Evolutionary conservation across 2,329 filamentous ascomycete species (phyloP), one percentile per base, ranked within the genome.

Genomic region (Aspergillus candidus): DNA sequence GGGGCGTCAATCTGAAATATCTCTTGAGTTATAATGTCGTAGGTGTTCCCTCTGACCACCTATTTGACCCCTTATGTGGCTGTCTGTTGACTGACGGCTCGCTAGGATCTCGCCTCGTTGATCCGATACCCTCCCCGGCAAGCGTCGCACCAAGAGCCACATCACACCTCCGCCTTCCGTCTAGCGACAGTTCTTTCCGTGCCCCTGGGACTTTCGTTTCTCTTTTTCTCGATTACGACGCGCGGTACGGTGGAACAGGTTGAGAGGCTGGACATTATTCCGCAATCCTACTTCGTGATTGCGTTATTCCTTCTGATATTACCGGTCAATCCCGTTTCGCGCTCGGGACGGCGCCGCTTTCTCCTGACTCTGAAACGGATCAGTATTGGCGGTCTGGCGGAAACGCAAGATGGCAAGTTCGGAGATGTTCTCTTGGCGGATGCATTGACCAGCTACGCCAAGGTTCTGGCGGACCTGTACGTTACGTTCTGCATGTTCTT

Each of bases 401-500:
- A 91, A 66, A 74, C 86, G 1, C 80, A 86, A 55, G 86, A 96
- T 66, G 89, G 91, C 43, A 95, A 94, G 62, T 97, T 97, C 59
- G 91, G 88, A 44, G 93, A 98, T 62, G 85, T 97, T 41, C 71
- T 98, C 46, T 79, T 98, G 13, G 90, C 93, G 30, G 93, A 98
- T 76, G 91, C 89, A 43, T 71, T 97, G 56, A 98, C 93, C 34
- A 94, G 87, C 59, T 98, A 97, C 65, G 84, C 91, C 49, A 95
- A 94, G 66, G 86, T 96, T 27, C 75, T 94, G 22, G 91, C 84
- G 17, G 93, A 98, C 65, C 71, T 96, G 11, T 96, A 89, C 63
- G 85, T 97, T 43, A 83, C 83, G 38, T 69, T 89, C 22, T 97
- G 89, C 79, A 95, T 96, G 91, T 90, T 94, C 66, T 79, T 94